These are phyloP conservation scores for Tricladium varicosporioides DNA, from an alignment of 2,329 filamentous ascomycete species.

Conservation along the genomic window DNA sequence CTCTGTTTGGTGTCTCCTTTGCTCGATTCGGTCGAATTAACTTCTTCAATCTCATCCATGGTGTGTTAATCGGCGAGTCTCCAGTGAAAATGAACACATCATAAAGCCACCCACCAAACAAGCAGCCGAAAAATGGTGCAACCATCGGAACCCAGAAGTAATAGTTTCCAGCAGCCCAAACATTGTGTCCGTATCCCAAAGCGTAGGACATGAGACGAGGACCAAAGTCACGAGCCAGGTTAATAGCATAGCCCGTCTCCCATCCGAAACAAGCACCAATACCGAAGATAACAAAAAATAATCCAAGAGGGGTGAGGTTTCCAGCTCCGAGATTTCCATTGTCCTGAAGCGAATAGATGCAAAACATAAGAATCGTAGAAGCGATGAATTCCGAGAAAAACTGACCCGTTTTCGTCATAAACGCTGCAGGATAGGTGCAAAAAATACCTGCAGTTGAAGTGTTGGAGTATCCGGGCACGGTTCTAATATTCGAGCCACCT, in stretches of 20 bases:
- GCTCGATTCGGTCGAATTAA: conserved; percentile 28
- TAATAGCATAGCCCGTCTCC: conserved; percentile 77
- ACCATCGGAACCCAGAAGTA: conserved; percentile 78
- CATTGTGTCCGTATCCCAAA: conserved; percentile 65
- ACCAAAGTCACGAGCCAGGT: conserved; percentile 68
- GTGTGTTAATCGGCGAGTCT: conserved; percentile 29
- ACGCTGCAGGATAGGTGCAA: conserved; percentile 64
- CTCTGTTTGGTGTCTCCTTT: conserved; percentile 33
- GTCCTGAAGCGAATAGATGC: conserved; percentile 68
- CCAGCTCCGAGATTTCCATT: conserved; percentile 50
- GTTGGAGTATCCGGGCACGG: conserved; percentile 45
- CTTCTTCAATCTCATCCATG: conserved; percentile 30
- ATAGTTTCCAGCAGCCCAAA: conserved; percentile 65
- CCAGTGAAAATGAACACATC: conserved; percentile 55
- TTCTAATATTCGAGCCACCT: conserved; percentile 58
- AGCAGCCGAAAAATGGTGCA: conserved; percentile 63
- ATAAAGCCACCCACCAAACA: conserved; percentile 65
- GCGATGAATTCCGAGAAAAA: conserved; percentile 74
- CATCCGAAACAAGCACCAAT: conserved; percentile 73
- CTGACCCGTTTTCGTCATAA: conserved; percentile 64
- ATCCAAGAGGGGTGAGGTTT: conserved; percentile 53
- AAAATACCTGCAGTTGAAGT: conserved; percentile 65
- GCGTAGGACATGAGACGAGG: conserved; percentile 65
- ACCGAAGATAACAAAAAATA: conserved; percentile 74
- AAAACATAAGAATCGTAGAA: conserved; percentile 66